A percentile compares a stretch with the other conserved stretches of the same genome.
These are phyloP conservation scores for Pyrenochaeta sp. DNA, from an alignment of 2,329 filamentous ascomycete species.

Conservation along the genomic window DNA sequence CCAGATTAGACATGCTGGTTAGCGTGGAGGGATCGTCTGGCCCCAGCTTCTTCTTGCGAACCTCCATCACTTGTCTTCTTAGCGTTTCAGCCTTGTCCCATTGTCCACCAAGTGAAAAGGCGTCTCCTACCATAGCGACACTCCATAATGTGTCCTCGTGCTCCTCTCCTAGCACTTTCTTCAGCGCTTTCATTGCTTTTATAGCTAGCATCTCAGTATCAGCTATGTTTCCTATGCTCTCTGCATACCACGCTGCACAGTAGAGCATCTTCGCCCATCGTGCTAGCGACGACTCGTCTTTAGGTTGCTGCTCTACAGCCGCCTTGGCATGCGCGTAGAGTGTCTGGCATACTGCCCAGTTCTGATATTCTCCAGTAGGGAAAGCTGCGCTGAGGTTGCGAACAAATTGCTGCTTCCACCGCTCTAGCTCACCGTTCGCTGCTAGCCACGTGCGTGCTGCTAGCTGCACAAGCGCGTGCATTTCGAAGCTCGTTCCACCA, in stretches of 20 bases:
- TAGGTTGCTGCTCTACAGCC: conserved; percentile 6
- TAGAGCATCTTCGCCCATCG: conserved; percentile 14
- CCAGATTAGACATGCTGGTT: background rate
- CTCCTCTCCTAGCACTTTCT: conserved; percentile 9
- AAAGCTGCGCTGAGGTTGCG: conserved; percentile 8
- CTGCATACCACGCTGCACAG: conserved; percentile 18
- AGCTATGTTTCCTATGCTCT: conserved; percentile 4
- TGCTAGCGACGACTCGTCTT: conserved; percentile 6
- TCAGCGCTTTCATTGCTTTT: conserved; percentile 10
- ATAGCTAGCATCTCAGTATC: conserved; percentile 2
- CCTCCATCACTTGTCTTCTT: conserved; percentile 6
- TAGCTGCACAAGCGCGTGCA: conserved; percentile 20
- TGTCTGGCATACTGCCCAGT: conserved; percentile 13
- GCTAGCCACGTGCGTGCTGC: conserved; percentile 13
- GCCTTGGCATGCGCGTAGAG: conserved; percentile 13
- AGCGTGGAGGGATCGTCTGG: conserved; percentile 4
- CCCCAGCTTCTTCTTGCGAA: conserved; percentile 5
- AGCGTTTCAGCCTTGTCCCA: conserved; percentile 17
- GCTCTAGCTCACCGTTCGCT: conserved; percentile 4
- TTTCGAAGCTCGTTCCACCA: conserved; percentile 4
- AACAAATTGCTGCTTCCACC: conserved; percentile 12
- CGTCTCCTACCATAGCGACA: conserved; percentile 8
- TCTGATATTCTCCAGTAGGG: conserved; percentile 15
- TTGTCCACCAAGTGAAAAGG: conserved; percentile 4
- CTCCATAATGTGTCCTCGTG: conserved; percentile 9